A percentile compares a stretch with the other conserved stretches of the same genome.
phyloP scores from a whole-genome alignment of 257 asterid genomes.

The Solanum neorickii region DNA sequence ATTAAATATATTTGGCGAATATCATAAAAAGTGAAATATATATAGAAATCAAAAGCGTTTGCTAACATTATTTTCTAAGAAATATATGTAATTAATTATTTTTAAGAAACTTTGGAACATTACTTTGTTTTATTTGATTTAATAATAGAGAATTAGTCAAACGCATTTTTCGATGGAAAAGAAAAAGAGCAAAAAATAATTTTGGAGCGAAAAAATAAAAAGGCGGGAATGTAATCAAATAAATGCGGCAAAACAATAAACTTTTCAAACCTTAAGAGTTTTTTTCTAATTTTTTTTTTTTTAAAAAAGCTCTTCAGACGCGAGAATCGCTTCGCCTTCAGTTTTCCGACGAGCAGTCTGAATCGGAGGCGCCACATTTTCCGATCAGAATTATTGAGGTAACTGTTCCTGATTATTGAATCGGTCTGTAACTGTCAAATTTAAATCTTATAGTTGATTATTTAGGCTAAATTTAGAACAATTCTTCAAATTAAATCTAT shows the following conservation, averaged over 20 bases:
- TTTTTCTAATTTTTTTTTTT: too few relatives aligned
- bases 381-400: not conserved
- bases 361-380: not conserved
- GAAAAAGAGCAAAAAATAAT: not conserved
- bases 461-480: not conserved
- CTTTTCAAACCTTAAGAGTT: not conserved
- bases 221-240: not conserved
- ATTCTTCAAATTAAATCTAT: not conserved
- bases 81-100: not conserved
- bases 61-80: not conserved
- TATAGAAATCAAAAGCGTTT: not conserved
- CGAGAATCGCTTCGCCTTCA: not conserved
- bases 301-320: not conserved
- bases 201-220: not conserved
- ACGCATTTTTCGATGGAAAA: not conserved
- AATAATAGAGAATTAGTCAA: not conserved
- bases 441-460: not conserved
- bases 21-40: not conserved
- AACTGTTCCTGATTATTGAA: not conserved
- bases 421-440: not conserved
- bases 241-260: not conserved
- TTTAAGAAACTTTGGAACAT: not conserved
- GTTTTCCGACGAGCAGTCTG: not conserved
- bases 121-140: not conserved
- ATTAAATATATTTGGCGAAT: not conserved